A percentile compares a stretch with the other conserved stretches of the same genome.
These are phyloP conservation scores for Tuber brumale DNA, from an alignment of 495 filamentous ascomycete genomes.

Conservation along the genomic window DNA sequence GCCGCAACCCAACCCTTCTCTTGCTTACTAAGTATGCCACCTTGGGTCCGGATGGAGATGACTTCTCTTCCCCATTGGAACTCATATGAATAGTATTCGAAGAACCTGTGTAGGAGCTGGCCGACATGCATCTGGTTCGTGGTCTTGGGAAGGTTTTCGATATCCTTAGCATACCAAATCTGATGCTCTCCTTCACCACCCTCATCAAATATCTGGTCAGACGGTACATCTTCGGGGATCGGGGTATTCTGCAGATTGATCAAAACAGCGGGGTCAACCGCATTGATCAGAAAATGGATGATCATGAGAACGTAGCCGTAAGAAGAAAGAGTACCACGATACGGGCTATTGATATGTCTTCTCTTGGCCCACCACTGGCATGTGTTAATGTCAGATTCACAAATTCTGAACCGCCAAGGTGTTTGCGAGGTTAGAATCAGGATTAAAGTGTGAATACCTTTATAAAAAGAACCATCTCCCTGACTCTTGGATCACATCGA, in stretches of 20 bases:
- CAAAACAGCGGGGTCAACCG: constrained; percentile 67
- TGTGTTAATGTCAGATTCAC: constrained; percentile 1
- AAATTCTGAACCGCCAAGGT: background rate
- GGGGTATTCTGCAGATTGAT: constrained; percentile 63
- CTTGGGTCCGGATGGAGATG: constrained; percentile 61
- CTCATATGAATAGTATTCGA: constrained; percentile 66
- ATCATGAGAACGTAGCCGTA: constrained; percentile 90
- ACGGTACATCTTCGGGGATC: constrained; percentile 21
- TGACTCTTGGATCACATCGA: constrained; percentile 63
- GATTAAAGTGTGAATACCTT: constrained; percentile 47
- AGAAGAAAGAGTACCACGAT: constrained; percentile 70
- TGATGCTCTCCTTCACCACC: constrained; percentile 28
- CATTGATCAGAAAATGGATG: constrained; percentile 79
- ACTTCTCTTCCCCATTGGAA: constrained; percentile 69
- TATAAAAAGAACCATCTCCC: constrained; percentile 69
- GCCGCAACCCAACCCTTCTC: constrained; percentile 73
- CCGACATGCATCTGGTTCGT: constrained; percentile 48
- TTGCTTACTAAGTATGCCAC: constrained; percentile 61
- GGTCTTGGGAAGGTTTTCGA: constrained; percentile 12
- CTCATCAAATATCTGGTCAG: constrained; percentile 38
- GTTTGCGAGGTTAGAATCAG: background rate
- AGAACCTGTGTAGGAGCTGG: constrained; percentile 64
- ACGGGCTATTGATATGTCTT: constrained; percentile 73
- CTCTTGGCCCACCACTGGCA: constrained; percentile 63
- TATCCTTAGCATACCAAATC: constrained; percentile 37